phyloP scores from a whole-genome alignment of 371 early-diverging fungal genomes.

The Mucor piriformis region DNA sequence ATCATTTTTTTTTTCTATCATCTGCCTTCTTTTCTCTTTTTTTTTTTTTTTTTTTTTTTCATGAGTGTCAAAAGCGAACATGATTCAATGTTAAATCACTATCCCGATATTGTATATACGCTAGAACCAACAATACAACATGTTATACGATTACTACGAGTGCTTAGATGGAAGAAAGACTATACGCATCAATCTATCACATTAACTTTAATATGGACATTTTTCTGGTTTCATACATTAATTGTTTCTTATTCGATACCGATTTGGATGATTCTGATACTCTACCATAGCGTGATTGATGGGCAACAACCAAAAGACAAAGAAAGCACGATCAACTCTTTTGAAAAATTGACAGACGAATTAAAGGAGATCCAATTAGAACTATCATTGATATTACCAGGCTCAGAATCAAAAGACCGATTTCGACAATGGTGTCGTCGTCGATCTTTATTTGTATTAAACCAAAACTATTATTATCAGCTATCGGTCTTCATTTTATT shows the following conservation, averaged over 20 bases:
- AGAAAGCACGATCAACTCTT: background rate
- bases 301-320: background rate
- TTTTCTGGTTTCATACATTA: constrained; percentile 15
- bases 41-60: constrained; percentile 2
- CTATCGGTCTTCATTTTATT: background rate
- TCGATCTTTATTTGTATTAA: constrained; percentile 10
- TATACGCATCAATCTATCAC: constrained; percentile 6
- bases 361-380: constrained; percentile 16
- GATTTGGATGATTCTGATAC: constrained; percentile 1
- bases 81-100: background rate
- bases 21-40: background rate
- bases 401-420: constrained; percentile 9
- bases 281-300: background rate
- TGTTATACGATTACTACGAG: constrained; percentile 3
- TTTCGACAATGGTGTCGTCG: background rate
- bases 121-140: constrained; percentile 7
- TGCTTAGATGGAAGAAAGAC: constrained; percentile 17
- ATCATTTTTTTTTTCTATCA: background rate
- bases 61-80: constrained; percentile 8
- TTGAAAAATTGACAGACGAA: constrained; percentile 2
- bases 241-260: constrained; percentile 6
- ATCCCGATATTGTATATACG: constrained; percentile 16
- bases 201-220: constrained; percentile 13
- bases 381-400: background rate
- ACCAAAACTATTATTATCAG: background rate